These are phyloP conservation scores for Vaccinium corymbosum DNA, from an alignment of 148 eudicot species.

Conservation along the genomic window DNA sequence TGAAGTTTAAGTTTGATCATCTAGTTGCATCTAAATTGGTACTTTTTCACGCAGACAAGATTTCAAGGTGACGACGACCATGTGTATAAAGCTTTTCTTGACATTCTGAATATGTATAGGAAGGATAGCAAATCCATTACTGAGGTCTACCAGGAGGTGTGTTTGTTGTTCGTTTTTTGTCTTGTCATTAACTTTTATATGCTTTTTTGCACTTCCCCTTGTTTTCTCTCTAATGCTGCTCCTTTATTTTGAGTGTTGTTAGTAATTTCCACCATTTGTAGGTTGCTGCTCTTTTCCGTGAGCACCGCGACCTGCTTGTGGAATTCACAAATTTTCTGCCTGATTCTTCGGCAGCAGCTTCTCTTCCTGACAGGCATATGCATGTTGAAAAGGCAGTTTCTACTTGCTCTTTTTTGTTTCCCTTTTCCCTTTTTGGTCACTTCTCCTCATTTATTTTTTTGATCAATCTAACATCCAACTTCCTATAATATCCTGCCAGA, in stretches of 20 bases:
- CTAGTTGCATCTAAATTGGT: constrained; percentile 14
- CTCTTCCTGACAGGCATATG: constrained; percentile 22
- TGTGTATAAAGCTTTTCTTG: constrained; percentile 63
- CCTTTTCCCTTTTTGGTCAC: not conserved
- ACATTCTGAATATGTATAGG: constrained; percentile 50
- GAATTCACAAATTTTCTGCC: constrained; percentile 59
- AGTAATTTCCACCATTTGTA: constrained; percentile 21
- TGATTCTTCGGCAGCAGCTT: constrained; percentile 31
- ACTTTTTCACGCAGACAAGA: constrained; percentile 40
- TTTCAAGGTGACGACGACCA: constrained; percentile 62
- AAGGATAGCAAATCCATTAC: constrained; percentile 45
- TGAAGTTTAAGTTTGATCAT: not conserved
- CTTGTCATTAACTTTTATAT: constrained; percentile 8
- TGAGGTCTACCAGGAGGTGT: constrained; percentile 63
- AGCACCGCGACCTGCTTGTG: constrained; percentile 51
- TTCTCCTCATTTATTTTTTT: not conserved
- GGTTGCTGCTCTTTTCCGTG: constrained; percentile 56
- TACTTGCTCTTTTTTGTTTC: not conserved
- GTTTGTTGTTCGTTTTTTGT: constrained; percentile 18
- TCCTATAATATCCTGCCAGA: constrained; percentile 23
- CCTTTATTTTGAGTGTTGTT: not conserved
- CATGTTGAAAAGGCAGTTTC: constrained; percentile 43
- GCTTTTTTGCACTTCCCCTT: not conserved
- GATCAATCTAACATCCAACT: not conserved
- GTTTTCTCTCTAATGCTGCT: not conserved